A percentile compares a stretch with the other conserved stretches of the same genome.
Conservation (phyloP, 2,329 filamentous ascomycete genomes). For the Cercospora janseana region DNA sequence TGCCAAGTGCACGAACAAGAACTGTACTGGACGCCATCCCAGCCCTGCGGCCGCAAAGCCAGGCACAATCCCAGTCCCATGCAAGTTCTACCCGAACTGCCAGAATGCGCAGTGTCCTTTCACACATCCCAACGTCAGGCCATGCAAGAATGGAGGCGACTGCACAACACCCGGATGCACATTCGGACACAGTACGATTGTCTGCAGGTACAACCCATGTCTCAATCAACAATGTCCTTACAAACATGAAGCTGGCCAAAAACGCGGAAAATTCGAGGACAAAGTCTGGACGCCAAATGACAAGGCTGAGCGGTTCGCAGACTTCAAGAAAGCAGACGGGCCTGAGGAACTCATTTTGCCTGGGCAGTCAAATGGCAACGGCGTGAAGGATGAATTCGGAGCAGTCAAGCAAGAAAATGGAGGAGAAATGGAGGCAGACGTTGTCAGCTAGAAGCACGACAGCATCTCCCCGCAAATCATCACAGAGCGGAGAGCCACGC, state of each 20-base stretch:
- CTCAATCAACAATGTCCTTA: conserved; percentile 84
- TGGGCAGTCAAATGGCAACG: conserved; percentile 24
- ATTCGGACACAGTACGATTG: conserved; percentile 80
- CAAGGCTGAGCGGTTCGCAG: conserved; percentile 32
- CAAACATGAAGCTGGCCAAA: conserved; percentile 87
- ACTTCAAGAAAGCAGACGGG: conserved; percentile 26
- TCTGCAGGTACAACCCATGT: conserved; percentile 90
- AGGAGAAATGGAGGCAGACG: conserved; percentile 3
- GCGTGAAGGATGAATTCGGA: conserved; percentile 4
- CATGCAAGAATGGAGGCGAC: conserved; percentile 87
- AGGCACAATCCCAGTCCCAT: conserved; percentile 83
- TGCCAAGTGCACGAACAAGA: conserved; percentile 90
- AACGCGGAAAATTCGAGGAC: conserved; percentile 75
- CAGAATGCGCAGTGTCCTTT: conserved; percentile 88
- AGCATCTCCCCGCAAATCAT: background rate
- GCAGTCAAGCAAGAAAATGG: conserved; percentile 4
- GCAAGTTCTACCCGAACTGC: conserved; percentile 90
- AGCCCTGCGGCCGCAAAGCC: conserved; percentile 78
- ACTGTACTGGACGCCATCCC: conserved; percentile 88
- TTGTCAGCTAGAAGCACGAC: background rate
- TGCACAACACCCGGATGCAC: conserved; percentile 81
- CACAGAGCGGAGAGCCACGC: background rate
- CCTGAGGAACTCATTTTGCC: conserved; percentile 39
- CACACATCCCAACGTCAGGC: conserved; percentile 79
- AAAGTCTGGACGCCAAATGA: conserved; percentile 78